Conservation (phyloP, 75 land plant genomes). For the Pinus albicaulis region DNA sequence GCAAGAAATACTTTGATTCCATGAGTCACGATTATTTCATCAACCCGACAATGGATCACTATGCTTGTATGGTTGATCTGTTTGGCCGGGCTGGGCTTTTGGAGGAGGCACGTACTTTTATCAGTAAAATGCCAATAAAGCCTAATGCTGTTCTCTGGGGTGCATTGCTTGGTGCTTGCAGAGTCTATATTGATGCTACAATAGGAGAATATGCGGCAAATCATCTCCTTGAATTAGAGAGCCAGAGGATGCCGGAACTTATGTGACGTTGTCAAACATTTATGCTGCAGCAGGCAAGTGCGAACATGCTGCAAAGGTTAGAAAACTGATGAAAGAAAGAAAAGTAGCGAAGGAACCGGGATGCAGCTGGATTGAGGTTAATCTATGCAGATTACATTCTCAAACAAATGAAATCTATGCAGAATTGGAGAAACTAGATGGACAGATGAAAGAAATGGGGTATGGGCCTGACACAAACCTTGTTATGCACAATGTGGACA, state of each 20-base stretch:
- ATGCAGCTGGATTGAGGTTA: slow-evolving; percentile 4
- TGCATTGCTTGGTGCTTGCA: background rate
- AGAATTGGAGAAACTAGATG: background rate
- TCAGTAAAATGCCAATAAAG: background rate
- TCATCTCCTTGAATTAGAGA: background rate
- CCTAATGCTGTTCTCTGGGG: background rate
- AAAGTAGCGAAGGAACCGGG: background rate
- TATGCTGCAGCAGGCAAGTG: background rate
- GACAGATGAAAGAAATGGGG: background rate
- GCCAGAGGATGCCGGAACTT: background rate
- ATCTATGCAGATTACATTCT: background rate
- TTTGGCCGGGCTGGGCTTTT: background rate
- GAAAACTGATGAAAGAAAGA: background rate
- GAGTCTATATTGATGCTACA: background rate
- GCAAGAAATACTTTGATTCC: background rate
- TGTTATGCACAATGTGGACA: background rate
- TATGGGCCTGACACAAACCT: background rate
- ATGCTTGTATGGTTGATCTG: background rate
- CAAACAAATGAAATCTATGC: background rate
- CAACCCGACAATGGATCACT: background rate
- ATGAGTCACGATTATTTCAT: background rate
- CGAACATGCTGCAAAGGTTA: background rate
- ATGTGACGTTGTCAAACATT: background rate
- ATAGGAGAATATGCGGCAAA: background rate
- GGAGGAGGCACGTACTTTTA: background rate